Conservation (phyloP, 345 rosid genomes). For the Citrus medica region DNA sequence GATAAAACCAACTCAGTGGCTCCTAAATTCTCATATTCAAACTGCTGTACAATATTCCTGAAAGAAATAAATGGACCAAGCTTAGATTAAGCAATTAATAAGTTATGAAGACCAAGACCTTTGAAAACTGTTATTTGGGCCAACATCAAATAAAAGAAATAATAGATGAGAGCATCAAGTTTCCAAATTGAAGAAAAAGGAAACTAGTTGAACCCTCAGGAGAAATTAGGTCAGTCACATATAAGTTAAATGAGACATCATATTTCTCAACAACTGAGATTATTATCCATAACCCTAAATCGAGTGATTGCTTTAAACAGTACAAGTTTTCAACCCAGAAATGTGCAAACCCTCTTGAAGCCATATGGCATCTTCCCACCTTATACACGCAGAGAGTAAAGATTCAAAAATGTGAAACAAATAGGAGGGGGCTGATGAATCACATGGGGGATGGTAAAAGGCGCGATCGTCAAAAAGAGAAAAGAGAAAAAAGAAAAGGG, state of each 20-base stretch:
- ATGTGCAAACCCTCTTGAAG: not conserved
- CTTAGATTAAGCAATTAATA: conserved; percentile 12
- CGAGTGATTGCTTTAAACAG: not conserved
- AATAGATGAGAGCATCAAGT: not conserved
- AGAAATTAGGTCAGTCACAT: not conserved
- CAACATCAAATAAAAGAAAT: not conserved
- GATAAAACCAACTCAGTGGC: conserved; percentile 80
- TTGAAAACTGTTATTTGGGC: not conserved
- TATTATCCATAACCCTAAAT: conserved; percentile 1
- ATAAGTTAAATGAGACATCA: not conserved
- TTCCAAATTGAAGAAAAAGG: not conserved
- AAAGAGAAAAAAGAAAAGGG: not conserved
- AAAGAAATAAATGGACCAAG: conserved; percentile 24
- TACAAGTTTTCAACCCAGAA: not conserved
- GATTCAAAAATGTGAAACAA: not conserved
- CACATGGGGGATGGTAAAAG: not conserved
- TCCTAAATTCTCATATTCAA: conserved; percentile 64
- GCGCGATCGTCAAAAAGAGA: not conserved
- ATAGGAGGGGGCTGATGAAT: not conserved
- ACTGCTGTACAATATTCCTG: conserved; percentile 56
- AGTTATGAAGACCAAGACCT: not conserved
- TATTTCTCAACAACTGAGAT: not conserved
- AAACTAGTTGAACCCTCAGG: not conserved
- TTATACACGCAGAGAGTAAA: not conserved
- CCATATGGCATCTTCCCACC: not conserved